Evolutionary conservation across 306 rosid genomes (phyloP), one percentile per base, ranked within the genome.

Genomic region (Lathyrus aphaca): DNA sequence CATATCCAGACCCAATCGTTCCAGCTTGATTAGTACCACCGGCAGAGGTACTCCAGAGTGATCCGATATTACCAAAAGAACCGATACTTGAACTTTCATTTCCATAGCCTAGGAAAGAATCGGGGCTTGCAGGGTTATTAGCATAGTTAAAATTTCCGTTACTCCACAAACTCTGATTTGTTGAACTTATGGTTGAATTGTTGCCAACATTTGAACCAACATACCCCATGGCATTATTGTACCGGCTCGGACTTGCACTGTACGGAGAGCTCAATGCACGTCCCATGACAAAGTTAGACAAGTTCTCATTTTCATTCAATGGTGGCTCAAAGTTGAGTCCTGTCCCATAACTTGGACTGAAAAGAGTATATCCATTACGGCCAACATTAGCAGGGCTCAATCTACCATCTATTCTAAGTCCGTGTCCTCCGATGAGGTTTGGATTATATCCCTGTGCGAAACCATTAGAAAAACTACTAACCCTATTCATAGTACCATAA

Each of bases 11-110:
- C 71, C 84, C 85, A 62, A 75, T 71, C 68, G 77, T 77, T 72
- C 85, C 84, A 38, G 69, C 85, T 80, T 83, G 90, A 64, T 79
- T 69, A 19, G 76, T 60, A 19, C 72, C 35, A 53, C 75, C 82
- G 40, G 74, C 81, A 16, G 92, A 81, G 78, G 89, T 83, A 60
- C 81, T 71, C 92, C 91, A 89, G 39, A 83, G 88, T 62, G 81
- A 55, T 68, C 89, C 92, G 64, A 81, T 66, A 49, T 66, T 69
- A 62, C 86, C 83, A 43, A 87, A 87, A 50, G 89, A 78, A 57
- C 78, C 84, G 66, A 84, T 39, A 82, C 76, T 82, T 32, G 82
- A 61, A 61, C 80, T 86, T 56, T 84, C 89, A 80, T 74, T 78
- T 65, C 90, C 87, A 44, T 75, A 71, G n/a, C 85, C 74, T 8